Evolutionary conservation across 495 filamentous ascomycete species (phyloP), one percentile per base, ranked within the genome.

Genomic region (Neurospora hispaniola): DNA sequence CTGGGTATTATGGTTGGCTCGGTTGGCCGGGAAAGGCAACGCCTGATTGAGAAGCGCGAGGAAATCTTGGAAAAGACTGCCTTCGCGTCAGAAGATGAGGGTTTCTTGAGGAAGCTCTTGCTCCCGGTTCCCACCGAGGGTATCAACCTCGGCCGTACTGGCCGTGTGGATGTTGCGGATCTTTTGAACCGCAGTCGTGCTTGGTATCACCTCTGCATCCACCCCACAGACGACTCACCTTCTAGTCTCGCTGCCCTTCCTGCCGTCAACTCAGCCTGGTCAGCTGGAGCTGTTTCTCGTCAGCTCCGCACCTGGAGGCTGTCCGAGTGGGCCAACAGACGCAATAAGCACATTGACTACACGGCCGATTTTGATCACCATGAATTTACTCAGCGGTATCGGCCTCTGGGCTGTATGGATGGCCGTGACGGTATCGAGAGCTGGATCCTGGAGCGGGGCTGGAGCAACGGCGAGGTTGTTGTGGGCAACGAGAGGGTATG

Each of bases 401-500:
- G 89, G 35, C 86, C 88, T 12, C 86, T 99, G 10, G 96, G 96
- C 20, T 99, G 96, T 79, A 86, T 90, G 74, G 94, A 96, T 77
- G 96, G 96, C 69, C 87, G 89, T 59, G 96, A 99, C 76, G 96
- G 96, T 69, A 93, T 98, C 69, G 93, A 98, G 75, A 97, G 89
- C 79, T 99, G 96, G 96, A 87, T 97, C 70, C 86, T 98, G 59
- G 94, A 98, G 81, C 89, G 96, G 59, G 96, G 96, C 3, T 99
- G 96, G 96, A 97, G 93, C 81, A 98, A 99, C 77, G 96, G 96
- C 39, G 96, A 98, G 78, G 95, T 98, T 3, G 88, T 96, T 27
- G 85, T 99, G 54, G 96, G 96, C 71, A 88, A 89, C 44, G 92
- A 97, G 80, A 90, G 96, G 6, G 90, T 99, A 44, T 99, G 96